Percentiles rank a stretch among this genome's conserved stretches.
Conservation (phyloP, 2,329 filamentous ascomycete genomes). For the Calonectria naviculata region DNA sequence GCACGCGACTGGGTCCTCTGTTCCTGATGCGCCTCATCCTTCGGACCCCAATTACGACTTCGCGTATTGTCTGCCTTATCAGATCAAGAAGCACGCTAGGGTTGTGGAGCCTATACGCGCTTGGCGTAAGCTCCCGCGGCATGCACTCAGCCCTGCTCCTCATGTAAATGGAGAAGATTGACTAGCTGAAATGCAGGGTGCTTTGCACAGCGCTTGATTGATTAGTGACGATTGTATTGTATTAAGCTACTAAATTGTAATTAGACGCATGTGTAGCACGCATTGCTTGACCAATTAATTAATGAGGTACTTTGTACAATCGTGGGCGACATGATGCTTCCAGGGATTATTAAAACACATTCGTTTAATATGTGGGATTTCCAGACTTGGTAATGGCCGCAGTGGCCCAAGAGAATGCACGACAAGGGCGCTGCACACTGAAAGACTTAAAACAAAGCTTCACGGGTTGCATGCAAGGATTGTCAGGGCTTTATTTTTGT, state of each 20-base stretch:
- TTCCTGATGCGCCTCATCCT: neutral
- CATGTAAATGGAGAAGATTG: neutral
- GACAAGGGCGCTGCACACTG: neutral
- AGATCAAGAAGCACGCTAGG: neutral
- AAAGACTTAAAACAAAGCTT: neutral
- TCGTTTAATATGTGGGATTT: neutral
- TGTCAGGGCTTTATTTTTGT: neutral
- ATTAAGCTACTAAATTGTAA: neutral
- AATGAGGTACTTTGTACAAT: too few relatives aligned
- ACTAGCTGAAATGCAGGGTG: neutral
- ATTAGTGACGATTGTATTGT: neutral
- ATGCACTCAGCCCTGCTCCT: neutral
- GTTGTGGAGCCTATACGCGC: neutral
- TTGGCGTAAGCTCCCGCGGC: neutral
- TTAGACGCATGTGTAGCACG: neutral
- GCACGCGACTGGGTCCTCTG: neutral
- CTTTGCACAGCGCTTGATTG: too few relatives aligned
- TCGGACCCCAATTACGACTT: neutral
- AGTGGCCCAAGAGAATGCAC: neutral
- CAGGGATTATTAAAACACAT: too few relatives aligned
- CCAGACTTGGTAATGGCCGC: neutral
- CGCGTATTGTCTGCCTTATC: neutral
- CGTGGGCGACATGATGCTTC: too few relatives aligned
- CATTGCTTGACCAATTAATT: too few relatives aligned
- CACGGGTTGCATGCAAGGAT: neutral